Conservation (phyloP, 805 yeast species). For the Limtongia smithiae region DNA sequence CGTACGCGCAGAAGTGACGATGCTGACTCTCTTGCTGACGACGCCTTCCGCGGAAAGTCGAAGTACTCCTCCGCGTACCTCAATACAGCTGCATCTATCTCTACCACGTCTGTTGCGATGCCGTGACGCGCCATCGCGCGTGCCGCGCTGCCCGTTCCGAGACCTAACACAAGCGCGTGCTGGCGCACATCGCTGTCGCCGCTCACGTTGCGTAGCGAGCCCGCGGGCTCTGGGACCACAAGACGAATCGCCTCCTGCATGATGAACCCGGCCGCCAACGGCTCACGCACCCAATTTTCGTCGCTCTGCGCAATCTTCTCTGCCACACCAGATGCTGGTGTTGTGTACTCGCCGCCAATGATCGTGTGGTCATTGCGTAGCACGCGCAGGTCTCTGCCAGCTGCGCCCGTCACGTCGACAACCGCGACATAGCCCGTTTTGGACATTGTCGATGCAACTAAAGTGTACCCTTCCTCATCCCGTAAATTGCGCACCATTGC, state of each 20-base stretch:
- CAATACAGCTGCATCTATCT: slow-evolving; percentile 18
- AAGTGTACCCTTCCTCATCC: background rate
- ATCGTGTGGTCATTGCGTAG: slow-evolving; percentile 26
- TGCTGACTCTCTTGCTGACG: too few species aligned
- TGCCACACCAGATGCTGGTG: slow-evolving; percentile 8
- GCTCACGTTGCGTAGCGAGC: too few species aligned
- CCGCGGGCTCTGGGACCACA: slow-evolving; percentile 17
- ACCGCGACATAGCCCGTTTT: slow-evolving; percentile 22
- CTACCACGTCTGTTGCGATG: slow-evolving; percentile 15
- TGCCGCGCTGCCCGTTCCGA: slow-evolving; percentile 25
- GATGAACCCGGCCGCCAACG: slow-evolving; percentile 22
- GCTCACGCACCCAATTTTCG: slow-evolving; percentile 16
- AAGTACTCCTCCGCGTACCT: slow-evolving; percentile 19
- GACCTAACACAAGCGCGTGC: slow-evolving; percentile 22
- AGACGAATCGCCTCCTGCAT: slow-evolving; percentile 25
- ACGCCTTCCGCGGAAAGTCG: slow-evolving; percentile 20
- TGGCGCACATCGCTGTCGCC: background rate
- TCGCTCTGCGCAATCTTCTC: background rate
- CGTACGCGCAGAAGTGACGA: slow-evolving; percentile 1
- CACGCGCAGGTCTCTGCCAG: background rate
- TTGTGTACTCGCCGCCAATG: slow-evolving; percentile 17
- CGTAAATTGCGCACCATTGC: background rate
- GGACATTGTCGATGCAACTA: slow-evolving; percentile 14
- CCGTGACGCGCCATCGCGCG: slow-evolving; percentile 17
- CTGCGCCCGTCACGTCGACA: slow-evolving; percentile 3